phyloP scores from a whole-genome alignment of 2,329 filamentous ascomycete species.

The Fusarium torulosum region DNA sequence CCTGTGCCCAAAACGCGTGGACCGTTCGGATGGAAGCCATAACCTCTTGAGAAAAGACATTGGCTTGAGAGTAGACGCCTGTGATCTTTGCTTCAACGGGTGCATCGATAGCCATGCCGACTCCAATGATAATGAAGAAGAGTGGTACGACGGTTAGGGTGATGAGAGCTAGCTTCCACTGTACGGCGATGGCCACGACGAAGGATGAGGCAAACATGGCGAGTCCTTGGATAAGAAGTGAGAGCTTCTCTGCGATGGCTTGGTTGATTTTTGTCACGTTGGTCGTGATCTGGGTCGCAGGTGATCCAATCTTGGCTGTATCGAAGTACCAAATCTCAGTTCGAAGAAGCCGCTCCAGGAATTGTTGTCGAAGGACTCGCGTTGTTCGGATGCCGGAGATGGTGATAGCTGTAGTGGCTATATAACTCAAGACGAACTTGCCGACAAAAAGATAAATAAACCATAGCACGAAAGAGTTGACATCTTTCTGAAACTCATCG shows the following conservation, averaged over 20 bases:
- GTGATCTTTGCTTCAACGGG: constrained; percentile 51
- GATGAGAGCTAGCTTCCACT: constrained; percentile 60
- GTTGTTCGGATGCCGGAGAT: constrained; percentile 34
- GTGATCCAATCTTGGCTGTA: constrained; percentile 17
- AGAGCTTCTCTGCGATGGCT: constrained; percentile 56
- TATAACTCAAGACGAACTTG: constrained; percentile 28
- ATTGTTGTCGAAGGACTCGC: constrained; percentile 21
- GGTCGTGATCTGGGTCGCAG: constrained; percentile 50
- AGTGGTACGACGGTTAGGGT: constrained; percentile 49
- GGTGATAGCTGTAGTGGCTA: constrained; percentile 17
- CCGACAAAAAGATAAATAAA: constrained; percentile 38
- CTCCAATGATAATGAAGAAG: constrained; percentile 47
- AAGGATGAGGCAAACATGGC: constrained; percentile 55
- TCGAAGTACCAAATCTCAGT: constrained; percentile 41
- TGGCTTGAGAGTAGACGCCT: constrained; percentile 49
- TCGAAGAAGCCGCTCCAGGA: constrained; percentile 24
- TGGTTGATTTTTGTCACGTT: constrained; percentile 56
- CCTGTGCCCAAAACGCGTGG: constrained; percentile 59
- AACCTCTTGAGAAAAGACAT: constrained; percentile 52
- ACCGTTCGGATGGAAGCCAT: constrained; percentile 55
- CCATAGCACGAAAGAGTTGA: constrained; percentile 32
- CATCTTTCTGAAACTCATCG: constrained; percentile 12
- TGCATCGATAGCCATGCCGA: constrained; percentile 45
- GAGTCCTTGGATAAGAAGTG: constrained; percentile 53
- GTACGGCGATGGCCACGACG: constrained; percentile 54